phyloP scores from a whole-genome alignment of 192 early-diverging fungal genomes.

The Umbelopsis sp. region DNA sequence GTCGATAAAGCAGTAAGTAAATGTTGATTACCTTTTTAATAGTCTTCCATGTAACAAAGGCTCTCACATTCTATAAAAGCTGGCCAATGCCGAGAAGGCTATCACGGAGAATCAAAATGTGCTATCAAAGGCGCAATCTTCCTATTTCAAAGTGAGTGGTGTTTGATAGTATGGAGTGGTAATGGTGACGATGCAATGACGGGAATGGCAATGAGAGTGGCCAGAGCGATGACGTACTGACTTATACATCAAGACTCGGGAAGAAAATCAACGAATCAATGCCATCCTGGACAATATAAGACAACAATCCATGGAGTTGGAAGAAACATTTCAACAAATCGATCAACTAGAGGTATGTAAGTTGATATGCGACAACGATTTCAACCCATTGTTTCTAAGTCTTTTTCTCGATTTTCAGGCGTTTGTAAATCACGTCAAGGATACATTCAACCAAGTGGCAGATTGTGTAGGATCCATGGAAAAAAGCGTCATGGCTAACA shows the following conservation, averaged over 20 bases:
- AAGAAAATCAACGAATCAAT: conserved; percentile 4
- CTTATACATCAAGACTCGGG: not conserved
- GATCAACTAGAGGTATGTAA: conserved; percentile 6
- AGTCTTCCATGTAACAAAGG: not conserved
- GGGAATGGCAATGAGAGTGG: not conserved
- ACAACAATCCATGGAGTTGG: not conserved
- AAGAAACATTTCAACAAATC: not conserved
- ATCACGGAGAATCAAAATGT: not conserved
- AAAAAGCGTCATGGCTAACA: conserved; percentile 5
- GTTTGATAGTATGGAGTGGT: not conserved
- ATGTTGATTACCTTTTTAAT: not conserved
- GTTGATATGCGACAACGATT: not conserved
- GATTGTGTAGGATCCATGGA: not conserved
- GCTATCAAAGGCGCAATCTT: not conserved
- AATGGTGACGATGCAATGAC: not conserved
- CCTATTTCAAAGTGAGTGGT: not conserved
- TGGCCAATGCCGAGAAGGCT: not conserved
- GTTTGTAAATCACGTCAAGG: not conserved
- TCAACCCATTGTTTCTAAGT: not conserved
- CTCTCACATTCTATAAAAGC: not conserved
- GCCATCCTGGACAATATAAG: not conserved
- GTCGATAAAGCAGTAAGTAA: not conserved
- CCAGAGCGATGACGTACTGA: not conserved
- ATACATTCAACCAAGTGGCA: conserved; percentile 3
- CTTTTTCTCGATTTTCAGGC: not conserved